Evolutionary conservation across 1,284 basidiomycete genomes (phyloP), one percentile per base, ranked within the genome.

Genomic region (Porogramme epimiltina): DNA sequence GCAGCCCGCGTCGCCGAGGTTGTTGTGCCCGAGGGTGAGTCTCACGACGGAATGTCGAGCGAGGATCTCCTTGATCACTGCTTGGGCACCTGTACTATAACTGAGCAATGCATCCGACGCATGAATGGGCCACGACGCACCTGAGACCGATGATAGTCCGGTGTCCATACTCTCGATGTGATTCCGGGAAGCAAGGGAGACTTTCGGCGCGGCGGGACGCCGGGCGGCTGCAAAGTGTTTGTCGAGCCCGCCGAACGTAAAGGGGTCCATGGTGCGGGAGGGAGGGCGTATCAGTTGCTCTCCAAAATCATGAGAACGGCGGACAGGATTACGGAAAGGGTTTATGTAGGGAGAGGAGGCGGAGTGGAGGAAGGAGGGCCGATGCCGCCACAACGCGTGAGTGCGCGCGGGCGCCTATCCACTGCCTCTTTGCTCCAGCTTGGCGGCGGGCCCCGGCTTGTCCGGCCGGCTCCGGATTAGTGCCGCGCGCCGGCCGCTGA

Each of bases 1-100:
- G 56, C 79, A 74, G n/a, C 86, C 87, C 16, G 79, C 77, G 60
- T 86, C 80, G 3, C 78, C 76, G 3, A 89, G 75, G 13, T 72
- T 56, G 58, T 85, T 88, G 55, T 85, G 78, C 8, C 80, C 78
- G 20, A 87, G 62, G 36, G 78, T 70, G 39, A 88, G 72, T 55
- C 76, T 78, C 34, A 74, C 75, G 28, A 85, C 74, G 4, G 64
- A 56, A 25, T 69, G 72, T 19, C 75, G 75, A 4, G 68, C 59
- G 9, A 66, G 70, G 24, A 86, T 72, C 40, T 71, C 65, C 13
- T 68, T 62, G 37, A 87, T 77, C 22, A 85, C 66, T 28, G 70
- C 67, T 51, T 75, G 72, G 4, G 82, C 84, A 56, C 79, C 79
- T 80, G 33, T 20, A 33, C 1, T n/a, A 18, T 18, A 23, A 13